phyloP scores from a whole-genome alignment of 139 green algal species.

The Tetradesmus lagerheimii region DNA sequence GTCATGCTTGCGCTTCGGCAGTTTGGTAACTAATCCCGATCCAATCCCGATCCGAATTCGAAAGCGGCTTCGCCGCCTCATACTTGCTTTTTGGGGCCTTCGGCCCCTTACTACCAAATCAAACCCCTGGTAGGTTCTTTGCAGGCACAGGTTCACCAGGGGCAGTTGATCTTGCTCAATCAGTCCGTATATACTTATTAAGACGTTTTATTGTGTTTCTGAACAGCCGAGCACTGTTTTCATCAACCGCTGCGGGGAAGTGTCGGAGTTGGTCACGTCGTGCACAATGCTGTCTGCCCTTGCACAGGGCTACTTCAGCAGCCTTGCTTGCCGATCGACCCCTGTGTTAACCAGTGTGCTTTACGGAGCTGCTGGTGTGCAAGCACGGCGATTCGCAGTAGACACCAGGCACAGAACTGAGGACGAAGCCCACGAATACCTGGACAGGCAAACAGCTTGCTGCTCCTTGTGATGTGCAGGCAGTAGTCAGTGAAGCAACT shows the following conservation, averaged over 20 bases:
- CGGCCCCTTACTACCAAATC: too few relatives aligned
- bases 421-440: conserved; percentile 1
- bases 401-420: background rate
- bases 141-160: too few relatives aligned
- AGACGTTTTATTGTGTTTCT: too few relatives aligned
- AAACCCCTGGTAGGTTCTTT: too few relatives aligned
- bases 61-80: too few relatives aligned
- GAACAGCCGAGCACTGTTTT: too few relatives aligned
- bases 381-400: background rate
- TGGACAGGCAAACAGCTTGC: background rate
- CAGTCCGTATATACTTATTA: too few relatives aligned
- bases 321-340: background rate
- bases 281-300: background rate
- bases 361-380: background rate
- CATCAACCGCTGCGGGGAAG: background rate
- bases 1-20: too few relatives aligned
- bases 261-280: background rate
- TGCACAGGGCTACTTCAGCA: background rate
- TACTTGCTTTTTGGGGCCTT: too few relatives aligned
- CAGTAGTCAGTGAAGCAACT: background rate
- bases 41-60: too few relatives aligned
- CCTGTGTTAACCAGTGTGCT: background rate
- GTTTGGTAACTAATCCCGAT: too few relatives aligned
- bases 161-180: too few relatives aligned
- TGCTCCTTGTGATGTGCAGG: background rate